Conservation (phyloP, 495 filamentous ascomycete genomes). For the Tetracladium setigerum region DNA sequence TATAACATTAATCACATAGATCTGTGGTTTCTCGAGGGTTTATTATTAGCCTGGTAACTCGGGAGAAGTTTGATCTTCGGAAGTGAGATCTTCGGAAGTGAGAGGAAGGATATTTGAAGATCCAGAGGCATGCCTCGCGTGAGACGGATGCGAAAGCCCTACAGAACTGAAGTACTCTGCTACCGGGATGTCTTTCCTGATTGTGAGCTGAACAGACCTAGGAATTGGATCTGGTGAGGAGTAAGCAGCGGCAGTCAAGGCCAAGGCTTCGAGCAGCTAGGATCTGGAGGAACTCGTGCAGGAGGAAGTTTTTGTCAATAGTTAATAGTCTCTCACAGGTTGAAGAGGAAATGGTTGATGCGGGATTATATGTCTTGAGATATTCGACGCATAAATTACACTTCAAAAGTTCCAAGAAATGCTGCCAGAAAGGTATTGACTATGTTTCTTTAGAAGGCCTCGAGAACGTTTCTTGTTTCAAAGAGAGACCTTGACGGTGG, state of each 20-base stretch:
- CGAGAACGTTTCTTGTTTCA: constrained; percentile 16
- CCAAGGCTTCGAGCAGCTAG: constrained; percentile 12
- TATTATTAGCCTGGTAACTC: too few relatives aligned
- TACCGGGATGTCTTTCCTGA: constrained; percentile 4
- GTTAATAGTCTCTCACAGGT: constrained; percentile 13
- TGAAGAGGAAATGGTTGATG: constrained; percentile 16
- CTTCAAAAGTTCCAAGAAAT: constrained; percentile 16
- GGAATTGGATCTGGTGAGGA: constrained; percentile 2
- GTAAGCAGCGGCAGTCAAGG: constrained; percentile 6
- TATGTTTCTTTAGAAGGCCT: constrained; percentile 16
- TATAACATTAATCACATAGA: too few relatives aligned
- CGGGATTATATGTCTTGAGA: constrained; percentile 16
- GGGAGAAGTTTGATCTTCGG: too few relatives aligned
- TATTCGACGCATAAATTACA: constrained; percentile 15
- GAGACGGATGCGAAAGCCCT: too few relatives aligned
- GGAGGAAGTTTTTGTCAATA: constrained; percentile 12
- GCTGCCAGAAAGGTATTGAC: constrained; percentile 15
- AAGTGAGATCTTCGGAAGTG: too few relatives aligned
- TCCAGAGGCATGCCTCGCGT: too few relatives aligned
- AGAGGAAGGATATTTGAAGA: too few relatives aligned
- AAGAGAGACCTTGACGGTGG: constrained; percentile 13
- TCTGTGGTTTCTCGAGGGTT: too few relatives aligned
- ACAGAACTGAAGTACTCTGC: constrained; percentile 1
- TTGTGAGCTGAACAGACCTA: constrained; percentile 4
- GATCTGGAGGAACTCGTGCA: constrained; percentile 16